These are phyloP conservation scores for Sporothrix pallida DNA, from an alignment of 2,329 filamentous ascomycete species.

Conservation along the genomic window DNA sequence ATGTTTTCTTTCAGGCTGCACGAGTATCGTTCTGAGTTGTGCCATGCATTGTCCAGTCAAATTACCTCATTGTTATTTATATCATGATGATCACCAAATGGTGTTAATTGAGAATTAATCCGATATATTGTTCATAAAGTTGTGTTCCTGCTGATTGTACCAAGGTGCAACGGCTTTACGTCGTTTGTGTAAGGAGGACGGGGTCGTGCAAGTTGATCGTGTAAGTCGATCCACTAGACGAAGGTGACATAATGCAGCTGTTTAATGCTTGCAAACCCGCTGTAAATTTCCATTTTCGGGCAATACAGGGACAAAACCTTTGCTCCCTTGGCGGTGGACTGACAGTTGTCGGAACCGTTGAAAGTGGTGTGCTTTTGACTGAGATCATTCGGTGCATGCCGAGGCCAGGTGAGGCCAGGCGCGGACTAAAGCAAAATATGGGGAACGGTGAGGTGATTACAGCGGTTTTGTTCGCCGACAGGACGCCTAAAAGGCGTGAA, in stretches of 20 bases:
- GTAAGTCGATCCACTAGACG: not conserved
- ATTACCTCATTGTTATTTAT: no score
- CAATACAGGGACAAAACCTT: not conserved
- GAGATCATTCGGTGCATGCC: not conserved
- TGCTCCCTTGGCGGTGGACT: not conserved
- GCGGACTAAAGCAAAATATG: not conserved
- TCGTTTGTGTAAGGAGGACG: not conserved
- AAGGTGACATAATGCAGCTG: not conserved
- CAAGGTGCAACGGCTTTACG: not conserved
- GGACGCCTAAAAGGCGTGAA: not conserved
- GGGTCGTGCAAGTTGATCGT: not conserved
- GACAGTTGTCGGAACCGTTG: not conserved
- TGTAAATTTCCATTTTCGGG: not conserved
- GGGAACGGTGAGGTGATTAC: not conserved
- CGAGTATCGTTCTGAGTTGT: no score
- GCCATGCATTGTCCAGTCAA: no score
- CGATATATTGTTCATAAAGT: no score
- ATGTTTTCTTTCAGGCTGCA: no score
- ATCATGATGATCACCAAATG: no score
- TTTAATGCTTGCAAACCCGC: not conserved
- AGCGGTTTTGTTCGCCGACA: not conserved
- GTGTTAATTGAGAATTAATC: no score
- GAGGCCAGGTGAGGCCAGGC: not conserved
- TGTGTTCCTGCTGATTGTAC: no score
- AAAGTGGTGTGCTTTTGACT: slow-evolving; percentile 18